Base-by-base conservation (phyloP, 805 yeast genomes). In the Myxozyma vanderwaltii region DNA sequence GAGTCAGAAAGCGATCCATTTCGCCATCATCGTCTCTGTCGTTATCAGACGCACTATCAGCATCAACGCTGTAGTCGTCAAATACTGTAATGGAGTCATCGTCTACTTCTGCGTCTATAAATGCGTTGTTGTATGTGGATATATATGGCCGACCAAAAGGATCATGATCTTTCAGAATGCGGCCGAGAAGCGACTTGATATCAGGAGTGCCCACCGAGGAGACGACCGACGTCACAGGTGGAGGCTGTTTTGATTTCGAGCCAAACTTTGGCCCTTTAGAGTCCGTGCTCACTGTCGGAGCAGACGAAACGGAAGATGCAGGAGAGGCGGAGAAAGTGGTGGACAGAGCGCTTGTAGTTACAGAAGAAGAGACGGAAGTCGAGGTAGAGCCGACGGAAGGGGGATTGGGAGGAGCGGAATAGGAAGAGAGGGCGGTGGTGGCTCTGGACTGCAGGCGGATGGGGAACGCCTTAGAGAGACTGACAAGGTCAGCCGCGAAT, bases 1-100 rank as follows among this genome's bases (percentile, higher is more conserved):
- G 70, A 2, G 63, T 46, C 39, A 76, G 71, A 60, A 79, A 79
- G 29, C 53, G 35, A 3, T 71, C 71, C 40, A 70, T 62, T 46
- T 70, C 70, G 21, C 47, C 65, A 6, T 49, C 49, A 10, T 63
- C 50, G 24, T 64, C 64, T 43, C 65, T 66, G 6, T 35, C 24
- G 15, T 48, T 43, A n/a, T 26, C 52, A 10, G 23, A 19, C 4
- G 50, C 17, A 19, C 39, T 46, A 24, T 65, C 63, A 41, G 66
- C 65, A 23, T 47, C 58, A 40, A 70, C 71, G 4, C 67, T 53
- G 67, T 66, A 36, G 68, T 67, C 46, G 63, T 61, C 63, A 64
- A 69, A 51, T 64, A 57, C 24, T 65, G 70, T 51, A 7, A 52
- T 38, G 10, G 56, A 50, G 48, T 56, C 64, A n/a, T 63, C 67